Conservation (phyloP, 805 yeast species). For the Candida tibetensis region DNA sequence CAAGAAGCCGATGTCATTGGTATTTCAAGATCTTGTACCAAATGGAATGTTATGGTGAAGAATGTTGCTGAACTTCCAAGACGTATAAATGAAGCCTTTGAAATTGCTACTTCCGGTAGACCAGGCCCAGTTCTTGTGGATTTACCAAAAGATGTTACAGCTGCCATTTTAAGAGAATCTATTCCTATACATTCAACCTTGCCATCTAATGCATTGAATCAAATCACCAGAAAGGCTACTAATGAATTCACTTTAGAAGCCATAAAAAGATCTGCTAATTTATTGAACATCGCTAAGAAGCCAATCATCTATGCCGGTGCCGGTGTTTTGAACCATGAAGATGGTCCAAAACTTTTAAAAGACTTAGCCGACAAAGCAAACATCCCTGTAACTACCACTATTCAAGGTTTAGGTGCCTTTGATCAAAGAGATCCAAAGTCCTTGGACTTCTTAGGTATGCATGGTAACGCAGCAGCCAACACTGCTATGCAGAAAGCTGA, state of each 20-base stretch:
- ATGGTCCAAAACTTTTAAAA: conserved; percentile 75
- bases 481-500: conserved; percentile 92
- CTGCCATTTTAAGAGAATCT: conserved; percentile 79
- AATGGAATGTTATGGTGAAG: conserved; percentile 99
- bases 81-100: conserved; percentile 96
- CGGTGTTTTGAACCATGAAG: conserved; percentile 76
- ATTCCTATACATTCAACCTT: conserved; percentile 79
- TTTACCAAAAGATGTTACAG: conserved; percentile 97
- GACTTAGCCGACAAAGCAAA: conserved; percentile 86
- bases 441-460: conserved; percentile 97
- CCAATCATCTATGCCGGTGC: conserved; percentile 92
- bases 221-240: conserved; percentile 65
- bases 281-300: conserved; percentile 78
- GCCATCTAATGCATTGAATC: conserved; percentile 69
- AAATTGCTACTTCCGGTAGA: conserved; percentile 92
- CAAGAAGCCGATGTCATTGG: conserved; percentile 99
- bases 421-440: conserved; percentile 91
- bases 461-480: conserved; percentile 94
- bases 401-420: conserved; percentile 91
- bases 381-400: conserved; percentile 94
- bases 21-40: conserved; percentile 94
- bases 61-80: conserved; percentile 90
- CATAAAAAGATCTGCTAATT: conserved; percentile 69
- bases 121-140: conserved; percentile 99
- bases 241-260: conserved; percentile 74